Evolutionary conservation across 2,329 filamentous ascomycete genomes (phyloP).

Genomic region (Fusarium decemcellulare): DNA sequence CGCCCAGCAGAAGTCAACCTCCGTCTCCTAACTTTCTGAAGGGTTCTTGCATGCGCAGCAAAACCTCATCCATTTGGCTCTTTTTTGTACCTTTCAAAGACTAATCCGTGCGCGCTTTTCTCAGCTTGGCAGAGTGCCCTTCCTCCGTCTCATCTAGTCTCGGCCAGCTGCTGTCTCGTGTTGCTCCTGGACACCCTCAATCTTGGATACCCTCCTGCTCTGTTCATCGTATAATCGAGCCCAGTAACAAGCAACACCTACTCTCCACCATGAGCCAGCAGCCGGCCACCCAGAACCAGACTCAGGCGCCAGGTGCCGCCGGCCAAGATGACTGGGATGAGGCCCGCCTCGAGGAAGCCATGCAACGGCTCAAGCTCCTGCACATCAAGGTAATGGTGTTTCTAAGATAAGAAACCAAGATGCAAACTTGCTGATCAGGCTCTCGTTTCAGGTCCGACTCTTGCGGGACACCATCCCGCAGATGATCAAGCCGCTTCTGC

Average conservation of each 20-base stretch:
- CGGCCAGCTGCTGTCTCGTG: conserved; percentile 29
- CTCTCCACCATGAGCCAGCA: conserved; percentile 41
- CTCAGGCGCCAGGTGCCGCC: conserved; percentile 38
- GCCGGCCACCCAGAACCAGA: conserved; percentile 31
- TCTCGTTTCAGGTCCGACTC: conserved; percentile 48
- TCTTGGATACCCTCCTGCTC: conserved; percentile 16
- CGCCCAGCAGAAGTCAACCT: conserved; percentile 10
- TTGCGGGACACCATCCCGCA: conserved; percentile 55
- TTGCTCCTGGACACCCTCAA: conserved; percentile 30
- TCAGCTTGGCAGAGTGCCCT: conserved; percentile 18
- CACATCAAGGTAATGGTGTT: conserved; percentile 63
- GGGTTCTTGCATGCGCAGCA: conserved; percentile 27
- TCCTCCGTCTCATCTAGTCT: conserved; percentile 15
- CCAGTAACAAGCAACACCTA: conserved; percentile 8
- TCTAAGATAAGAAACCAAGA: conserved; percentile 23
- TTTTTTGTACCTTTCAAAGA: conserved; percentile 21
- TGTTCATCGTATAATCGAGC: not conserved
- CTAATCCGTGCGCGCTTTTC: conserved; percentile 19
- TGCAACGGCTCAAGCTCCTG: conserved; percentile 67
- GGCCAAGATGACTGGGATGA: conserved; percentile 60
- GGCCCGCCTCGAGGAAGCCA: conserved; percentile 62
- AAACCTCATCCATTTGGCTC: conserved; percentile 12
- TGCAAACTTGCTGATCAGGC: conserved; percentile 35
- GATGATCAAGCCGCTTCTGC: conserved; percentile 63
- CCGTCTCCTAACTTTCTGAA: conserved; percentile 39